Conservation (phyloP, 495 filamentous ascomycete genomes). For the Saxophila tyrrhenica region DNA sequence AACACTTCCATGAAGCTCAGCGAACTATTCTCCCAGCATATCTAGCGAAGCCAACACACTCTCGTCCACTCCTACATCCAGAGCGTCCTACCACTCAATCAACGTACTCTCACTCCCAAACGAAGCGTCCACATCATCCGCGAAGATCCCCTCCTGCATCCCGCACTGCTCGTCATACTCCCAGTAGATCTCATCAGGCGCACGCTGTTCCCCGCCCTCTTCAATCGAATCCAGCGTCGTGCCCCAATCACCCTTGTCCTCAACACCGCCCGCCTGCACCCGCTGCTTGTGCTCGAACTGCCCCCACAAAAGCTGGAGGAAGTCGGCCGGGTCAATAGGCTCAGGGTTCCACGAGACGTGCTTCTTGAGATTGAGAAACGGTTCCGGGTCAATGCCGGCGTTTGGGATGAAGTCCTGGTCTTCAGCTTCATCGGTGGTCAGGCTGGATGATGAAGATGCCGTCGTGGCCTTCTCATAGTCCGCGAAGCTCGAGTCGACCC, state of each 20-base stretch:
- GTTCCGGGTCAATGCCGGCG: not conserved
- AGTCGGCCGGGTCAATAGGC: not conserved
- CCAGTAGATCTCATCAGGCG: not conserved
- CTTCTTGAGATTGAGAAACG: not conserved
- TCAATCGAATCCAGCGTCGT: not conserved
- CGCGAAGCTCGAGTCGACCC: not conserved
- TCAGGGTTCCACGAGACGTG: not conserved
- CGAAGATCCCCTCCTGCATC: not conserved
- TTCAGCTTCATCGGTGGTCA: not conserved
- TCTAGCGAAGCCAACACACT: too few relatives aligned
- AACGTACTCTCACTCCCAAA: not conserved
- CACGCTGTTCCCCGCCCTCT: not conserved
- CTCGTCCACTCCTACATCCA: too few relatives aligned
- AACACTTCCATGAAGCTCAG: too few relatives aligned
- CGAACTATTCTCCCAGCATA: too few relatives aligned
- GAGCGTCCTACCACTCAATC: not conserved
- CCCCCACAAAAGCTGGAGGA: not conserved
- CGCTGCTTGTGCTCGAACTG: not conserved
- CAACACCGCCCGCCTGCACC: not conserved
- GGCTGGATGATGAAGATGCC: not conserved
- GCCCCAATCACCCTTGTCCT: not conserved
- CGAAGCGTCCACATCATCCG: not conserved
- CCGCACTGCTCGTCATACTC: not conserved
- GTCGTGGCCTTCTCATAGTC: not conserved
- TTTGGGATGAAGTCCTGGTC: not conserved